Evolutionary conservation across 441 rosid genomes (phyloP), one percentile per base, ranked within the genome.

Genomic region (Omphalea diandra): DNA sequence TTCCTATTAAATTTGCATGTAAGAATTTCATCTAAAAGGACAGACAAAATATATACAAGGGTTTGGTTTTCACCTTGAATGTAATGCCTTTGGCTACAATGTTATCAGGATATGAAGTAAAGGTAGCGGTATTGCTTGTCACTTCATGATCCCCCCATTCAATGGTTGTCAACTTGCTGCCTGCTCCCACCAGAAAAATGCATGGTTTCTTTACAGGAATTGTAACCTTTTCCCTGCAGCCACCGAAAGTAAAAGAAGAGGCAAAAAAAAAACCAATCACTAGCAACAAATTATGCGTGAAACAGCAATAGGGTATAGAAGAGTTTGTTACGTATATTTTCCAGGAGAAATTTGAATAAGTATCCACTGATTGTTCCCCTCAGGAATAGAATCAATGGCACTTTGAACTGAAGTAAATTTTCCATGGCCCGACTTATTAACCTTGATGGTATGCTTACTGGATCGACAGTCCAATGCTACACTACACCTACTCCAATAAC

Each of bases 101-200:
- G 67, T 77, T 76, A 38, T 79, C 79, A 15, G 88, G 61, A 75
- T 29, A 20, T 9, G 83, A 74, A 32, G 73, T 72, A 59, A 85
- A 85, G 20, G 84, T 76, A 5, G 81, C 74, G 40, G 84, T 79
- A 1, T 60, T 65, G 24, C 5, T 33, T 0, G 82, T 72, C 1
- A 2, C 2, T 1, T 32, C 65, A 57, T 74, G 79, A 68, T 77
- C 86, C 5, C 59, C 68, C 81, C 82, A 83, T 72, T 81, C 79
- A 29, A 85, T 68, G 22, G 32, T 62, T 3, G 86, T 85, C 3
- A 58, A 35, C 11, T 50, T 29, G 2, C 58, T 74, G 26, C 73
- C 70, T 36, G 75, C 73, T 70, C 85, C 89, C 22, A 76, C 52
- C 2, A 85, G 79, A 49, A 76, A 76, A 65, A 82, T 77, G 73